A percentile compares a stretch with the other conserved stretches of the same genome.
phyloP scores from a whole-genome alignment of 345 rosid species.

The Lepidium sativum region DNA sequence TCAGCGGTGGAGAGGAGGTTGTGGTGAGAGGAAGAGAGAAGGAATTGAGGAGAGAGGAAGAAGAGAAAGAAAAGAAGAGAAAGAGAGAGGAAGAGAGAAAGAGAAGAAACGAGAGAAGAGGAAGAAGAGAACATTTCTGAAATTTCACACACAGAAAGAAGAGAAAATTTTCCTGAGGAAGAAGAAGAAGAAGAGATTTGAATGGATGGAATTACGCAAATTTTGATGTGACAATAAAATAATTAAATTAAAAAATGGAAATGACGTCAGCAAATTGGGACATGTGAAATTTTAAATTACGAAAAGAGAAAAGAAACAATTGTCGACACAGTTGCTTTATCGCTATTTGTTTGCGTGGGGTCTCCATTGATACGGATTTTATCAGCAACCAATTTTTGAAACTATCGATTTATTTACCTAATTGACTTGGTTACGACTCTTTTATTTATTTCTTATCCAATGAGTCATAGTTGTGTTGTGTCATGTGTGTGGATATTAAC shows the following conservation, averaged over 20 bases:
- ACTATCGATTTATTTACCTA: conserved; percentile 6
- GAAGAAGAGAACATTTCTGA: conserved; percentile 53
- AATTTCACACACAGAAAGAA: background rate
- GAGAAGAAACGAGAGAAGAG: conserved; percentile 38
- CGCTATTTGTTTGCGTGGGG: conserved; percentile 5
- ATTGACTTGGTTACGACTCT: background rate
- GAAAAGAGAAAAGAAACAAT: background rate
- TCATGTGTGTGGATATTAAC: background rate
- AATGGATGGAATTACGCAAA: background rate
- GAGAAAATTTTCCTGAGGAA: background rate
- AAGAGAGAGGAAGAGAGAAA: conserved; percentile 47
- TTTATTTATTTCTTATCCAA: background rate
- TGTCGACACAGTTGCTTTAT: conserved; percentile 18
- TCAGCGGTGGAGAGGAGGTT: conserved; percentile 31
- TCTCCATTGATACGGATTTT: conserved; percentile 3
- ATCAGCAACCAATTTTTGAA: background rate
- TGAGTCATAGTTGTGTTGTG: conserved; percentile 6
- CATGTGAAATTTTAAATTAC: background rate
- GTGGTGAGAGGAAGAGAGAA: conserved; percentile 41
- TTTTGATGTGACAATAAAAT: background rate
- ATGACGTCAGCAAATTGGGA: conserved; percentile 27
- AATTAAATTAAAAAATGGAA: background rate
- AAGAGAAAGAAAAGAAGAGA: conserved; percentile 37
- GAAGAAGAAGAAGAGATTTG: background rate
- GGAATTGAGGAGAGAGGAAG: conserved; percentile 42